phyloP scores from a whole-genome alignment of 345 rosid genomes.

The Euclidium syriacum region DNA sequence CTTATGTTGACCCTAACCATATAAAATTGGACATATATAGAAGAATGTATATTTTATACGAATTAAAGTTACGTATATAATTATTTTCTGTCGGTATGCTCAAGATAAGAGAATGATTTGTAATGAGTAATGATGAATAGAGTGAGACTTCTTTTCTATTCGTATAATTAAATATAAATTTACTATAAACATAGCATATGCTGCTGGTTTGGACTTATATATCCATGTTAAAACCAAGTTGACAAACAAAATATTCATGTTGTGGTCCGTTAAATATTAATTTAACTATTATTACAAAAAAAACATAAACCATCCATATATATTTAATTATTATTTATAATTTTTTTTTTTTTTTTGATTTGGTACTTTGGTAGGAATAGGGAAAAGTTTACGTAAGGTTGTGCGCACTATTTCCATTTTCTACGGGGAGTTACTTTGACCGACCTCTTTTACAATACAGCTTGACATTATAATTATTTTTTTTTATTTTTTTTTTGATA shows the following conservation, averaged over 20 bases:
- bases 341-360: background rate
- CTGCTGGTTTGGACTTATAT: slow-evolving; percentile 20
- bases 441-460: background rate
- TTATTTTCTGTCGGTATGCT: slow-evolving; percentile 8
- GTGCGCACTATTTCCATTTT: background rate
- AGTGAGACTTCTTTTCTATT: background rate
- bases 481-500: too few species aligned
- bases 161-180: background rate
- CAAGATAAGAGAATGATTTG: slow-evolving; percentile 12
- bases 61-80: background rate
- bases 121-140: slow-evolving; percentile 11
- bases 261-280: slow-evolving; percentile 4
- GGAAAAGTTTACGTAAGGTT: background rate
- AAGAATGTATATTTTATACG: background rate
- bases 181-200: background rate
- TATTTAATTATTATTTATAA: too few species aligned
- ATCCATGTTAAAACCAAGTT: slow-evolving; percentile 13
- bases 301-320: background rate
- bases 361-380: too few species aligned
- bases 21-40: background rate
- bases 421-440: background rate
- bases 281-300: background rate
- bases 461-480: too few species aligned
- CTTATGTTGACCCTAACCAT: slow-evolving; percentile 8
- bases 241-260: background rate